phyloP scores from a whole-genome alignment of 441 rosid genomes.

The Populus hybrid region DNA sequence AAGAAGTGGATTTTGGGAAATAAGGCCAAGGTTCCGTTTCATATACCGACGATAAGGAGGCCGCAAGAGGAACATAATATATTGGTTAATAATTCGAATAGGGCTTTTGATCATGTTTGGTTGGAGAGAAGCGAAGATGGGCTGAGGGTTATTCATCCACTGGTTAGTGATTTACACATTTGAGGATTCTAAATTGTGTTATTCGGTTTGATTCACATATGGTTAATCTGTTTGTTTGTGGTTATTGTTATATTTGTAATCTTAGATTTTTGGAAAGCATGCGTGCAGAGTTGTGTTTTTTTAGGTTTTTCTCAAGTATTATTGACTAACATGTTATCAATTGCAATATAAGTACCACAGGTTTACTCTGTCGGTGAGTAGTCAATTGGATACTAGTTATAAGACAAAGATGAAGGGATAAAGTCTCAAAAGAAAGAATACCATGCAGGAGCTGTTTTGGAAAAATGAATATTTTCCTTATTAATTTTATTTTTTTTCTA shows the following conservation, averaged over 20 bases:
- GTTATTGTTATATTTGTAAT: neutral
- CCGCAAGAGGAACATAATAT: constrained; percentile 78
- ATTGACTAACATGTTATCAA: no score
- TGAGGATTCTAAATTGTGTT: neutral
- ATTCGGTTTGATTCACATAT: neutral
- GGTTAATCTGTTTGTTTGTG: neutral
- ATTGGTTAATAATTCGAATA: constrained; percentile 62
- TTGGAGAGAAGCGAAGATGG: constrained; percentile 66
- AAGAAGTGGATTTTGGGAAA: constrained; percentile 33
- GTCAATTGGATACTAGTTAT: neutral
- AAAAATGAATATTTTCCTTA: no score
- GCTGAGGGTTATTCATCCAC: constrained; percentile 65
- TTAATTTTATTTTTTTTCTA: no score
- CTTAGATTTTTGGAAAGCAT: neutral
- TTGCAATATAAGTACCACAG: no score
- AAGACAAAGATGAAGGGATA: neutral
- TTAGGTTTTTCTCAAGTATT: no score
- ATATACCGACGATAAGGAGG: constrained; percentile 56
- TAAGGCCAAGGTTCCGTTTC: constrained; percentile 73
- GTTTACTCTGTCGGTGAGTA: no score
- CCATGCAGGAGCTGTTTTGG: no score
- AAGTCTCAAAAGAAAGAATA: no score
- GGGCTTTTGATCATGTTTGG: constrained; percentile 81
- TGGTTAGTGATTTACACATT: constrained; percentile 49
- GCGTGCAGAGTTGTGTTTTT: neutral